phyloP scores from a whole-genome alignment of 2,329 filamentous ascomycete species.

The Colletotrichum eleusines region DNA sequence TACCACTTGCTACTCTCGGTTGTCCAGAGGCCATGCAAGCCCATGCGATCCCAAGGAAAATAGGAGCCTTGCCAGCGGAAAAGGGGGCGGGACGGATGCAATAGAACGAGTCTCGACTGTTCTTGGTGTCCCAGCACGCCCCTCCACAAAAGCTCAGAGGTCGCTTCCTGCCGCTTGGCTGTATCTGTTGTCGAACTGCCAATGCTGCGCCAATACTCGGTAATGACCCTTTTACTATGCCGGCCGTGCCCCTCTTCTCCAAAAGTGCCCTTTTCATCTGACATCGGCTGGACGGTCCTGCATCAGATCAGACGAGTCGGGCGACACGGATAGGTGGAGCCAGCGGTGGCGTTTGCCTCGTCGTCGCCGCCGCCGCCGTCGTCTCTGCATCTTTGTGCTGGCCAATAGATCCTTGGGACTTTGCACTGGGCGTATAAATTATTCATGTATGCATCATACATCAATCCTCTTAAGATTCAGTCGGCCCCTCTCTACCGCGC shows the following conservation, averaged over 20 bases:
- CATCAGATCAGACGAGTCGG: neutral
- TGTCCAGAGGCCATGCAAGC: neutral
- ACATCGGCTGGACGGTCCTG: neutral
- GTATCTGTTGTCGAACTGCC: neutral
- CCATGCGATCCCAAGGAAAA: neutral
- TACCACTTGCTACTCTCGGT: slow-evolving; percentile 28
- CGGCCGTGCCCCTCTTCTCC: neutral
- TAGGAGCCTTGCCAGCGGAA: neutral
- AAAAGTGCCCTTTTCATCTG: neutral
- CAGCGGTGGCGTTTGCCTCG: neutral
- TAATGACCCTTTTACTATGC: neutral
- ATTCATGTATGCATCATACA: too few relatives aligned
- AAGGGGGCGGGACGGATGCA: neutral
- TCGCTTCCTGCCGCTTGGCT: neutral
- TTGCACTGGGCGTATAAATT: neutral
- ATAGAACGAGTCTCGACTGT: neutral
- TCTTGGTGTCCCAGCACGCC: neutral
- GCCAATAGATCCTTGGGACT: neutral
- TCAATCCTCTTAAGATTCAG: too few relatives aligned
- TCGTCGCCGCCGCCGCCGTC: neutral
- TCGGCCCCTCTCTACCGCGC: too few relatives aligned
- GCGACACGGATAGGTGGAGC: neutral
- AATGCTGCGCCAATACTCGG: neutral
- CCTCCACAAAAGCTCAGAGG: neutral
- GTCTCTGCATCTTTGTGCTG: neutral